Evolutionary conservation across 2,329 filamentous ascomycete species (phyloP).

Genomic region (Myriosclerotinia scirpicola): DNA sequence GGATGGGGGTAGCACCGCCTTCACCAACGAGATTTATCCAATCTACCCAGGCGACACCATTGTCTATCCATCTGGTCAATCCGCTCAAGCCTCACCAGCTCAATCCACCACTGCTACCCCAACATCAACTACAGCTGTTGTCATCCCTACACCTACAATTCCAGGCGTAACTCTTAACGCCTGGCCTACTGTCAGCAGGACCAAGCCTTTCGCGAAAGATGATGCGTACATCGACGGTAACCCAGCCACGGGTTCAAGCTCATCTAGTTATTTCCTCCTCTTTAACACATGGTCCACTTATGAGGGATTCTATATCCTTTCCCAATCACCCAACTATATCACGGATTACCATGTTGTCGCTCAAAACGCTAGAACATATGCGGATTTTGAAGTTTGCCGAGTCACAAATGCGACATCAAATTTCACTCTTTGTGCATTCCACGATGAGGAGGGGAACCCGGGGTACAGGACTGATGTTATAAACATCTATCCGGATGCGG

Average conservation of each 20-base stretch:
- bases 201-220: background rate
- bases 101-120: background rate
- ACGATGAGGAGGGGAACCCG: background rate
- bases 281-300: background rate
- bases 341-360: background rate
- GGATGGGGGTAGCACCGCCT: background rate
- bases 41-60: constrained; percentile 10
- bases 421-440: constrained; percentile 13
- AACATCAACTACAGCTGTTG: background rate
- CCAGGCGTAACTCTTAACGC: background rate
- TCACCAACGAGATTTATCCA: constrained; percentile 10
- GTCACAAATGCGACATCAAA: background rate
- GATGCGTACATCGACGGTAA: background rate
- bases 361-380: background rate
- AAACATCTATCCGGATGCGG: background rate
- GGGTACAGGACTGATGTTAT: background rate
- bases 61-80: constrained; percentile 7
- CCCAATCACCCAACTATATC: background rate
- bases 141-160: background rate
- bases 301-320: constrained; percentile 9
- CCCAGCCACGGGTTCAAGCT: background rate
- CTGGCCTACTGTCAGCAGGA: background rate
- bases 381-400: background rate
- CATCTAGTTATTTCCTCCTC: background rate
- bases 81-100: background rate